Evolutionary conservation across 345 rosid species (phyloP), one percentile per base, ranked within the genome.

Genomic region (Reutealis trisperma): DNA sequence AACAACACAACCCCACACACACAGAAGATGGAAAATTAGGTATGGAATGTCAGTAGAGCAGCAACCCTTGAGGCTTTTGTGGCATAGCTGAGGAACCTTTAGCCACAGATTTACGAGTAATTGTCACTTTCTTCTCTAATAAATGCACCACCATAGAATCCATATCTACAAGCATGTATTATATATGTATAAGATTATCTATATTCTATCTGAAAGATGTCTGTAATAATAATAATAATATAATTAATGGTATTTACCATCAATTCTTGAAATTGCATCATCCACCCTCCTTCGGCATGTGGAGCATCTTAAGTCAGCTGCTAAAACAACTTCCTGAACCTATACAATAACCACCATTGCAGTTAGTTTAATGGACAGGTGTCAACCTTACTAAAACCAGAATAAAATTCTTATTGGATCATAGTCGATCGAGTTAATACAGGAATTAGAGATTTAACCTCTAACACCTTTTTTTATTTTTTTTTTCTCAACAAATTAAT

Each of bases 271-370:
- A 68, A 84, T 72, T 47, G 75, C 79, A 67, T 84, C 79, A 57
- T 57, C 70, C 25, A 84, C 75, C 67, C 69, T 75, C 52, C 75
- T 68, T 75, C 27, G 78, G 82, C 86, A 84, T 24, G 15, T 51
- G 25, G 63, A 34, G 52, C 86, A 84, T 69, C 75, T 32, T 27
- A 81, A 49, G 68, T 81, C 80, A 44, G 86, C 86, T 67, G 75
- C 79, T 60, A 84, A 55, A 67, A 57, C 74, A 62, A 75, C 84
- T 72, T 84, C 82, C 72, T 84, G 68, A 24, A 44, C 32, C 62
- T 58, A 22, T 41, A 42, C 45, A 10, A 70, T 51, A 5, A 61
- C 13, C 1, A 60, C 16, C 30, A 55, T 1, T 37, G 18, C 19
- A 57, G 44, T 58, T 1, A 64, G 0, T 11, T 44, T 10, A 27